These are phyloP conservation scores for Xylaria sp. DNA, from an alignment of 2,329 filamentous ascomycete species.

Conservation along the genomic window DNA sequence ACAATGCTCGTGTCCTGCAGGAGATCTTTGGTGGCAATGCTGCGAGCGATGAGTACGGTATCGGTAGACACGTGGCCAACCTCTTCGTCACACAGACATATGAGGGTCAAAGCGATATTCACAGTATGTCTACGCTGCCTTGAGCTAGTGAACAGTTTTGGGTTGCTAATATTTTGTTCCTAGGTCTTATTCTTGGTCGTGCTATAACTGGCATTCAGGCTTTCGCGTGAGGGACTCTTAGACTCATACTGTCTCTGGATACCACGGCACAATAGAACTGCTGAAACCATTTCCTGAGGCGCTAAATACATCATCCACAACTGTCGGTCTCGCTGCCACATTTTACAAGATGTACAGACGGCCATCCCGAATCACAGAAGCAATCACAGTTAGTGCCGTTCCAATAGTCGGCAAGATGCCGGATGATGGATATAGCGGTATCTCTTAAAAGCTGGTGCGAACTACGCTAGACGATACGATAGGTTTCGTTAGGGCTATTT, in stretches of 20 bases:
- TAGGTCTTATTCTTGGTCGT: conserved; percentile 73
- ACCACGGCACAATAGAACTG: neutral
- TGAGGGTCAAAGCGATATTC: conserved; percentile 97
- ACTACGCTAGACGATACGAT: neutral
- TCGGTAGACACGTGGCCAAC: conserved; percentile 94
- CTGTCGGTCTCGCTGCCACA: no score
- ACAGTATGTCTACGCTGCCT: conserved; percentile 70
- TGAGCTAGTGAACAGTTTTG: neutral
- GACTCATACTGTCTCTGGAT: neutral
- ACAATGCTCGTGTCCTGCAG: conserved; percentile 83
- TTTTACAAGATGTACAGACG: no score
- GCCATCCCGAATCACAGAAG: neutral
- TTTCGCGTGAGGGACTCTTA: conserved; percentile 63
- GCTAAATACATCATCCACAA: no score
- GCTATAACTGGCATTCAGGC: conserved; percentile 79
- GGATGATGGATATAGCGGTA: neutral
- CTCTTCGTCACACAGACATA: conserved; percentile 98
- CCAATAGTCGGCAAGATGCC: neutral
- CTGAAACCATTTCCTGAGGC: neutral
- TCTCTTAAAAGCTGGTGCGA: neutral
- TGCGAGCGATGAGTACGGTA: conserved; percentile 96
- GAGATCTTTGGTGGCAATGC: conserved; percentile 98
- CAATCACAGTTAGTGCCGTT: neutral
- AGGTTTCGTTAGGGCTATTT: neutral
- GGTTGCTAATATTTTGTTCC: conserved; percentile 22